phyloP scores from a whole-genome alignment of 1,284 basidiomycete species.

The Apiotrichum montevideense region DNA sequence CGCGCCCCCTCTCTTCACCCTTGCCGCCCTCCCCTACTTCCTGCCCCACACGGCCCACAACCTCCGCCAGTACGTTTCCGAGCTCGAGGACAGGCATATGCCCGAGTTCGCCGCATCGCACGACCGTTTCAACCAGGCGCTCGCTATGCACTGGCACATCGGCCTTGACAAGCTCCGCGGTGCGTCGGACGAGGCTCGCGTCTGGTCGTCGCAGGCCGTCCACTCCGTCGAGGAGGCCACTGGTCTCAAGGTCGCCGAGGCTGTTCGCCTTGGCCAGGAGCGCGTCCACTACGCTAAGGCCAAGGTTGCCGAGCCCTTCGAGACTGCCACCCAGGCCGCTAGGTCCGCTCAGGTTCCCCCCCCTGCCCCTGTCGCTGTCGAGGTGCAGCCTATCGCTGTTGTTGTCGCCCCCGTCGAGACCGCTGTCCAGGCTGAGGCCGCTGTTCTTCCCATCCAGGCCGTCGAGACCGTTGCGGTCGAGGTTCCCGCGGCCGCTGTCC shows the following conservation, averaged over 20 bases:
- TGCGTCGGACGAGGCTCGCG: constrained; percentile 39
- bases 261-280: constrained; percentile 50
- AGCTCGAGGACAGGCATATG: constrained; percentile 64
- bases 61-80: constrained; percentile 58
- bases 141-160: constrained; percentile 56
- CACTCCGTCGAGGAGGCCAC: constrained; percentile 62
- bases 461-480: background rate
- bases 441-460: background rate
- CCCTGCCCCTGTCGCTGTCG: background rate
- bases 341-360: background rate
- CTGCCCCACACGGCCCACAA: constrained; percentile 70
- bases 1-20: constrained; percentile 63
- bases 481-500: background rate
- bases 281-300: constrained; percentile 16
- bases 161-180: constrained; percentile 50
- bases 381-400: constrained; percentile 27
- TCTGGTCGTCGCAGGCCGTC: constrained; percentile 51
- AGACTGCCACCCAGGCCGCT: background rate
- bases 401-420: constrained; percentile 25
- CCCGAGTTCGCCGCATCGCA: constrained; percentile 65
- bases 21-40: constrained; percentile 66
- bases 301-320: constrained; percentile 6
- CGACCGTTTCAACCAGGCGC: constrained; percentile 59
- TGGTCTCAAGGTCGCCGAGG: constrained; percentile 63
- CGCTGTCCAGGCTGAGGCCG: background rate